These are phyloP conservation scores for Cercophora newfieldiana DNA, from an alignment of 495 filamentous ascomycete species.

Conservation along the genomic window DNA sequence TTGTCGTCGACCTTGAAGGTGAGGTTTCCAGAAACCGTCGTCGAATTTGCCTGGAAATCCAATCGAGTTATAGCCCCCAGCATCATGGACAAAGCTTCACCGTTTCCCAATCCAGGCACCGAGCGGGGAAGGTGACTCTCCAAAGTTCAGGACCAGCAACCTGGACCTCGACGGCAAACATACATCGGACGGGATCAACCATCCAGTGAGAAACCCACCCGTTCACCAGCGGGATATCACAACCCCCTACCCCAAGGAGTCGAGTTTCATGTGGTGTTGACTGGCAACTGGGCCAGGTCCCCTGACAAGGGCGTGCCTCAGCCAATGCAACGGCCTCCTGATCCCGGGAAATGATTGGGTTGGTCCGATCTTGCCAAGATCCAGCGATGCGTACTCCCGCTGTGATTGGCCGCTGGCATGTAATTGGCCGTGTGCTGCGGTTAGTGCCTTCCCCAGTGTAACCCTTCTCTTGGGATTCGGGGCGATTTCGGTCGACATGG, in stretches of 20 bases:
- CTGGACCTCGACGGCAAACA: not conserved
- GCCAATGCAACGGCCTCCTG: not conserved
- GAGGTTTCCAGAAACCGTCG: not conserved
- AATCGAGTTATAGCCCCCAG: not conserved
- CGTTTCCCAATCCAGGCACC: not conserved
- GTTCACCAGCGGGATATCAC: not conserved
- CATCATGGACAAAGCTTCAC: not conserved
- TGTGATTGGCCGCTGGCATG: not conserved
- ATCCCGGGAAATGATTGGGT: not conserved
- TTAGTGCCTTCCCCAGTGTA: not conserved
- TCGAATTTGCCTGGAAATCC: not conserved
- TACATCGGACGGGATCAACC: not conserved
- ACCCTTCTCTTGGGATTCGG: not conserved
- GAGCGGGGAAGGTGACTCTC: not conserved
- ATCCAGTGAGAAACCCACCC: not conserved
- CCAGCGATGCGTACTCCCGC: not conserved
- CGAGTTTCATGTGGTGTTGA: constrained; percentile 4
- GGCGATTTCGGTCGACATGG: too few relatives aligned
- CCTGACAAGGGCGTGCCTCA: constrained; percentile 13
- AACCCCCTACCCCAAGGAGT: not conserved
- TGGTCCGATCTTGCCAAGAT: not conserved
- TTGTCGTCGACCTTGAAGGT: not conserved
- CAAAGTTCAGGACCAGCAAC: too few relatives aligned
- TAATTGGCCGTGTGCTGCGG: not conserved
- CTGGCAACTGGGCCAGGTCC: not conserved